These are phyloP conservation scores for Hypoxylon cercidicola DNA, from an alignment of 495 filamentous ascomycete species.

Conservation along the genomic window DNA sequence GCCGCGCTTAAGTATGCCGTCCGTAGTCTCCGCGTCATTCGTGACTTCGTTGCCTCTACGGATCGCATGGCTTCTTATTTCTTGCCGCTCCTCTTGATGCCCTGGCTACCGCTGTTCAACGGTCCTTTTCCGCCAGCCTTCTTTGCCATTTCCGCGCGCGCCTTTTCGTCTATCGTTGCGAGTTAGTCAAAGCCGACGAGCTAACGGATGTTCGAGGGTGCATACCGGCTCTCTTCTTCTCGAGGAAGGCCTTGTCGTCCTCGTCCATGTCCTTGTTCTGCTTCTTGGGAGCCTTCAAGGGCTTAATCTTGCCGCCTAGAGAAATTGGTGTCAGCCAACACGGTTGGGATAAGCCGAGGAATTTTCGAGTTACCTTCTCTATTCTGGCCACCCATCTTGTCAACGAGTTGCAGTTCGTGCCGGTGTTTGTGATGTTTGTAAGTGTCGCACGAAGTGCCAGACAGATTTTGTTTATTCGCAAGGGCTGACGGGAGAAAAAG, in stretches of 20 bases:
- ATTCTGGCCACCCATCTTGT: conserved; percentile 72
- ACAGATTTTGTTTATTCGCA: conserved; percentile 18
- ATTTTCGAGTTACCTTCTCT: conserved; percentile 65
- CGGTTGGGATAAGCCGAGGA: not conserved
- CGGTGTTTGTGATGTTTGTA: not conserved
- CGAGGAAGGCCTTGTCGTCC: conserved; percentile 77
- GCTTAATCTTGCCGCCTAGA: conserved; percentile 85
- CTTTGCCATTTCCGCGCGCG: conserved; percentile 76
- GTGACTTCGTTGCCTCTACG: conserved; percentile 38
- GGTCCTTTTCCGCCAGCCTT: conserved; percentile 69
- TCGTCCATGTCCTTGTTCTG: conserved; percentile 78
- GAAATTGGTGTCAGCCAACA: conserved; percentile 34
- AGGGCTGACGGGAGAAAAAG: conserved; percentile 25
- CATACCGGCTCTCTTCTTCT: conserved; percentile 79
- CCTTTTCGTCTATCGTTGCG: conserved; percentile 72
- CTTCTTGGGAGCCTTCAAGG: conserved; percentile 84
- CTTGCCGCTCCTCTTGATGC: conserved; percentile 93
- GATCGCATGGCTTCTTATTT: conserved; percentile 61
- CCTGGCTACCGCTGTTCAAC: conserved; percentile 77
- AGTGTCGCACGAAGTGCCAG: conserved; percentile 18
- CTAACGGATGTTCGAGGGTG: not conserved
- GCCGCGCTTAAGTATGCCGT: conserved; percentile 31
- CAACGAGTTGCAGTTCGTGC: conserved; percentile 4
- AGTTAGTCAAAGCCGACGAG: conserved; percentile 19
- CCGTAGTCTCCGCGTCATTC: conserved; percentile 27